phyloP scores from a whole-genome alignment of 1,284 basidiomycete species.

The Thecaphora thlaspeos region DNA sequence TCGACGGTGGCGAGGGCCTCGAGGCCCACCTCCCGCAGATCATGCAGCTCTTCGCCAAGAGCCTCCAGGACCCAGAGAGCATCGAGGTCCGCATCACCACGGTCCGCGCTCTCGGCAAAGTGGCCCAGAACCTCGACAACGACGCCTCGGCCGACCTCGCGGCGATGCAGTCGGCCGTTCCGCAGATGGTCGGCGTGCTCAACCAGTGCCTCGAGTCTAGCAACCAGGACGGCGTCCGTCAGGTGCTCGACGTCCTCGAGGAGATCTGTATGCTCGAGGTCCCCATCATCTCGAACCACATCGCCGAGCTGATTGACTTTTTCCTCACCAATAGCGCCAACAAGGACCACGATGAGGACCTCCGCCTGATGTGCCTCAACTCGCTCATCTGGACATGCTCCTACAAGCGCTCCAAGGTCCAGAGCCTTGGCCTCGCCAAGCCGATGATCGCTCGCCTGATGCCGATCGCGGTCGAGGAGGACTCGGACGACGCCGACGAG shows the following conservation, averaged over 20 bases:
- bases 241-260: slow-evolving; percentile 93
- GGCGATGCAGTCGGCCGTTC: slow-evolving; percentile 84
- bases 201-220: slow-evolving; percentile 79
- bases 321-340: slow-evolving; percentile 83
- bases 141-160: slow-evolving; percentile 88
- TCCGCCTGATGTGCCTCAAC: slow-evolving; percentile 88
- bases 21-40: slow-evolving; percentile 74
- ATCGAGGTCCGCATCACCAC: slow-evolving; percentile 89
- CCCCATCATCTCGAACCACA: slow-evolving; percentile 83
- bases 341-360: slow-evolving; percentile 72
- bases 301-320: slow-evolving; percentile 84
- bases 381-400: slow-evolving; percentile 91
- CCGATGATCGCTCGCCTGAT: slow-evolving; percentile 87
- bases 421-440: slow-evolving; percentile 78
- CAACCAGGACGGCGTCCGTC: slow-evolving; percentile 79
- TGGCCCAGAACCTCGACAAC: slow-evolving; percentile 87
- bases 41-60: slow-evolving; percentile 76
- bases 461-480: slow-evolving; percentile 87
- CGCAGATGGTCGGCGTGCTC: slow-evolving; percentile 85
- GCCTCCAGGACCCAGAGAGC: slow-evolving; percentile 84
- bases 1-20: slow-evolving; percentile 70
- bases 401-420: slow-evolving; percentile 92
- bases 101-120: slow-evolving; percentile 76
- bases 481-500: slow-evolving; percentile 79
- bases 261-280: slow-evolving; percentile 88